Evolutionary conservation across 352 stramenopile species (phyloP).

Genomic region (Pythium dissimile): DNA sequence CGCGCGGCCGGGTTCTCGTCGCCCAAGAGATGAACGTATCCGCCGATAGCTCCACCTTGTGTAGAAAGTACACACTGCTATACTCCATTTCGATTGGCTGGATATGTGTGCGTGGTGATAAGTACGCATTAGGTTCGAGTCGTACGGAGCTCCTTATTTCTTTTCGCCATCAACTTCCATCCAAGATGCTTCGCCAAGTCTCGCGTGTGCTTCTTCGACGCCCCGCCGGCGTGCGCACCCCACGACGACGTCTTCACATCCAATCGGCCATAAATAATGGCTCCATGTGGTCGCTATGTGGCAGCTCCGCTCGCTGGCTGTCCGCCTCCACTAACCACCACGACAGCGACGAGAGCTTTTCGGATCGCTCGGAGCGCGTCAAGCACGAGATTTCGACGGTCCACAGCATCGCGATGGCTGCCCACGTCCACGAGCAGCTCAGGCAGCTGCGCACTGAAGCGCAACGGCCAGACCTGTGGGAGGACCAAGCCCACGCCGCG

Average conservation of each 20-base stretch:
- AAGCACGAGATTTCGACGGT: slow-evolving; percentile 43
- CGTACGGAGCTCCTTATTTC: background rate
- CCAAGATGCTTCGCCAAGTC: slow-evolving; percentile 1
- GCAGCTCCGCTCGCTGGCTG: background rate
- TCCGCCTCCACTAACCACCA: background rate
- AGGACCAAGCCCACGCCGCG: slow-evolving; percentile 50
- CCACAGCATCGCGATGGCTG: slow-evolving; percentile 38
- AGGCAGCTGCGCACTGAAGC: slow-evolving; percentile 39
- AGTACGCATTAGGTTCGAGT: slow-evolving; percentile 12
- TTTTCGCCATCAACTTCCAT: background rate
- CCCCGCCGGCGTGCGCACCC: background rate
- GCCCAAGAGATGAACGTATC: slow-evolving; percentile 33
- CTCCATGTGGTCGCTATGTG: background rate
- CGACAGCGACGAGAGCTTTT: slow-evolving; percentile 36
- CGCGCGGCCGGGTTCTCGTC: slow-evolving; percentile 37
- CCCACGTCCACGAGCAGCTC: slow-evolving; percentile 41
- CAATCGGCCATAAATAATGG: background rate
- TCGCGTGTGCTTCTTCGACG: background rate
- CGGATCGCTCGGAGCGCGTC: slow-evolving; percentile 29
- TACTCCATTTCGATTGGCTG: slow-evolving; percentile 2
- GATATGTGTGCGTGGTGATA: background rate
- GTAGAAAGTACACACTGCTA: slow-evolving; percentile 13
- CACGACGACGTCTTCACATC: background rate
- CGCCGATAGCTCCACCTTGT: background rate
- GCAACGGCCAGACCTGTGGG: slow-evolving; percentile 48